Evolutionary conservation across 2,329 filamentous ascomycete species (phyloP), one percentile per base, ranked within the genome.

Genomic region (Neofusicoccum laricinum): DNA sequence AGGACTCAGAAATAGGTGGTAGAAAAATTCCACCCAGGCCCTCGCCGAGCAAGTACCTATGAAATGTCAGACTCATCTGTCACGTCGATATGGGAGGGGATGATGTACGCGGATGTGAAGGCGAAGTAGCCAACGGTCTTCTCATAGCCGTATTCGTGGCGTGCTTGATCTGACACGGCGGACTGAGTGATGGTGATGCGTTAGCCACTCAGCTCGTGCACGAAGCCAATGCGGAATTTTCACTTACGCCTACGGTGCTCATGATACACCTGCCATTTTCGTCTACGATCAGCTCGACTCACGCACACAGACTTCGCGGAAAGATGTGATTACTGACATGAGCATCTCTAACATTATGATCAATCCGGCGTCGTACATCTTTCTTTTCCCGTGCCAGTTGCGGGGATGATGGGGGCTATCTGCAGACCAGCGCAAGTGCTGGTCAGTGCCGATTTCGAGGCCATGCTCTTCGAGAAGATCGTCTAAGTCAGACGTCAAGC

Each of bases 1-100:
- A 78, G 2, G 72, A 69, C 66, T 78, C 76, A 0, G 76, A 76
- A 65, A 73, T 76, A 3, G 76, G 75, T 6, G 76, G 73, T 14
- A 78, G 68, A 8, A 78, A 49, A 61, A 78, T 68, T 17, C 70
- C 72, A 21, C 76, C 76, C 17, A 73, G 46, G 8, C 67, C 72
- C 63, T 77, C 73, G 5, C 74, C 76, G 14, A 77, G 66, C 14
- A 76, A 69, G 61, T 75, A 78, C 5, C 61, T 64, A 40, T 10
- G 15, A 25, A 49, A 32, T 25, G 40, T 50, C n/a, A 36, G 40
- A n/a, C 14, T 21, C 2, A n/a, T 25, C 21, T n/a, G 32, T 4
- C 15, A 5, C 45, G 5, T 21, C 45, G 21, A 30, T 48, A 25
- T 17, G 45, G 25, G 19, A 30, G n/a, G 36, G 14, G 19, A 30